Evolutionary conservation across 73 alveolate species (phyloP), one percentile per base, ranked within the genome.

Genomic region (Symbiodinium pilosum): DNA sequence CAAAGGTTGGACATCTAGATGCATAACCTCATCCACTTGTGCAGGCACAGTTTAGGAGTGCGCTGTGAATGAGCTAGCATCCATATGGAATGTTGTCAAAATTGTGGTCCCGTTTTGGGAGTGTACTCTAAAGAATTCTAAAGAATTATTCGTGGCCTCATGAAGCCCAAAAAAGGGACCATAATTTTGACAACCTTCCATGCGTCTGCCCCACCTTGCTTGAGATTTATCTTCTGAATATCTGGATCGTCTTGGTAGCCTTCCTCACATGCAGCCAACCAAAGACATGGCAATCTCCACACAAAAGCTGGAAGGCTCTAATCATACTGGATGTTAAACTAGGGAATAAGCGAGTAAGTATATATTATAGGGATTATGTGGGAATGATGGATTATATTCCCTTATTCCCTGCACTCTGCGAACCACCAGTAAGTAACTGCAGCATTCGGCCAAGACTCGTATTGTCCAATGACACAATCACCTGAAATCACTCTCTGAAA

Each of bases 381-480:
- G n/a, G n/a, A n/a, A n/a, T n/a, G n/a, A n/a, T n/a, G n/a, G n/a
- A n/a, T n/a, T n/a, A n/a, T n/a, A n/a, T n/a, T n/a, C n/a, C n/a
- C n/a, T n/a, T n/a, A n/a, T n/a, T n/a, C n/a, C n/a, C n/a, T n/a
- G n/a, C n/a, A n/a, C n/a, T n/a, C n/a, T n/a, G n/a, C n/a, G n/a
- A n/a, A n/a, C n/a, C n/a, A n/a, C n/a, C n/a, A n/a, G n/a, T n/a
- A n/a, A n/a, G n/a, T 30, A 69, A 32, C 42, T 4, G 43, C 41
- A n/a, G 12, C 43, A 69, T 28, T 26, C n/a, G 9, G 75, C 3
- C 4, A 43, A 4, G 44, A 4, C 34, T 43, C 98, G 64, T 92
- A 92, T 52, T 92, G 98, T 26, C 98, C 98, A 34, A 92, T 92
- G 84, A 92, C 98, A 43, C 98, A 92, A 51, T 92, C 98, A 41